Evolutionary conservation across 2,329 filamentous ascomycete species (phyloP), one percentile per base, ranked within the genome.

Genomic region (Colletotrichum eremochloae): DNA sequence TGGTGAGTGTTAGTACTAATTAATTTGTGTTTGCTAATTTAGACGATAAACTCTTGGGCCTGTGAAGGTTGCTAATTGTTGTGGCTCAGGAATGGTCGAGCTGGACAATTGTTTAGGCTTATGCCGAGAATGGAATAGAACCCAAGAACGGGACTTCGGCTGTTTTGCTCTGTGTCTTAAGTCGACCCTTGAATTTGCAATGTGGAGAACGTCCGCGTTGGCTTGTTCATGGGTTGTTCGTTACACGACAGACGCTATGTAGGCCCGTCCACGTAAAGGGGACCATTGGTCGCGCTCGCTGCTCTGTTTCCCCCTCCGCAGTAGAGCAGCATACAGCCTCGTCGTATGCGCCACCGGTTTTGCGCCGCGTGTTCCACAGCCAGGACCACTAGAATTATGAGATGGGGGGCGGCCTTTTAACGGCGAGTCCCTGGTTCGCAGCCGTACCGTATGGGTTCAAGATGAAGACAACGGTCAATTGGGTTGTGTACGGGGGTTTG

Each of bases 41-140:
- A n/a, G n/a, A n/a, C n/a, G n/a, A n/a, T n/a, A n/a, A n/a, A n/a
- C n/a, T n/a, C n/a, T n/a, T n/a, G 24, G 24, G 24, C 24, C 24
- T 24, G 24, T 24, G 24, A 24, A 24, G 24, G 24, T 24, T 24
- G 24, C 24, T 24, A 24, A 24, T 24, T 24, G 24, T 24, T 24
- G 24, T 24, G 24, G 24, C 24, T 24, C 24, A 24, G 24, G 24
- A 24, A 24, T 72, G 58, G 65, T 71, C 53, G 56, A 53, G 36
- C 36, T 36, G 48, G 58, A 38, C 55, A 38, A 24, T 14, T 38
- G 33, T 60, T 24, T 36, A 69, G 66, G 64, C 50, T 53, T 33
- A 57, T 44, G 62, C 68, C 36, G 56, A 50, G 48, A 48, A 55
- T 38, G 66, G 63, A 55, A 33, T 29, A 58, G 29, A 71, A 63